Conservation (phyloP, 306 rosid species). For the Canavalia gladiata region DNA sequence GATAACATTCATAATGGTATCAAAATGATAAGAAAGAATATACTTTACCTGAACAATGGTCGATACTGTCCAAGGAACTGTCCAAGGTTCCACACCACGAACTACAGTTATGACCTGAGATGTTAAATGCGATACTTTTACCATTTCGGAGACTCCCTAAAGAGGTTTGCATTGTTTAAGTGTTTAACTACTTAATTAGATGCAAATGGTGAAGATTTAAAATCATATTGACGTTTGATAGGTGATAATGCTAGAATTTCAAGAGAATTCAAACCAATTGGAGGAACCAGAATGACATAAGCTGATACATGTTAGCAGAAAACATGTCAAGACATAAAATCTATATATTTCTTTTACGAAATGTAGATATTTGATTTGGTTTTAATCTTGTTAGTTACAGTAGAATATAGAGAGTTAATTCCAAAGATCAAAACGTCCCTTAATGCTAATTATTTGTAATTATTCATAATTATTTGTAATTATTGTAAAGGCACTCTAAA, state of each 20-base stretch:
- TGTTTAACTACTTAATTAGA: background rate
- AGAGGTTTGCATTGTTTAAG: constrained; percentile 24
- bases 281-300: constrained; percentile 30
- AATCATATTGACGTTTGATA: constrained; percentile 20
- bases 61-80: constrained; percentile 69
- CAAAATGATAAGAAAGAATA: constrained; percentile 38
- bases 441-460: too few species aligned
- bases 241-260: background rate
- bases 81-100: constrained; percentile 59
- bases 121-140: constrained; percentile 36
- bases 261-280: constrained; percentile 28
- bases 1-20: constrained; percentile 8
- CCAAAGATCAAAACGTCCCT: too few species aligned
- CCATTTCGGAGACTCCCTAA: constrained; percentile 19
- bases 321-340: background rate
- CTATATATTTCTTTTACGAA: background rate
- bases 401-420: too few species aligned
- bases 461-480: too few species aligned
- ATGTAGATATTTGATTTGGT: constrained; percentile 19
- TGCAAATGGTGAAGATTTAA: constrained; percentile 2
- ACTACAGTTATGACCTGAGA: constrained; percentile 52
- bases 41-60: constrained; percentile 66
- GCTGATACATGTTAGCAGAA: background rate
- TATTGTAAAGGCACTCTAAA: too few species aligned
- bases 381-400: background rate